phyloP scores from a whole-genome alignment of 176 grass and related monocot genomes.

The Zoysia pacifica region DNA sequence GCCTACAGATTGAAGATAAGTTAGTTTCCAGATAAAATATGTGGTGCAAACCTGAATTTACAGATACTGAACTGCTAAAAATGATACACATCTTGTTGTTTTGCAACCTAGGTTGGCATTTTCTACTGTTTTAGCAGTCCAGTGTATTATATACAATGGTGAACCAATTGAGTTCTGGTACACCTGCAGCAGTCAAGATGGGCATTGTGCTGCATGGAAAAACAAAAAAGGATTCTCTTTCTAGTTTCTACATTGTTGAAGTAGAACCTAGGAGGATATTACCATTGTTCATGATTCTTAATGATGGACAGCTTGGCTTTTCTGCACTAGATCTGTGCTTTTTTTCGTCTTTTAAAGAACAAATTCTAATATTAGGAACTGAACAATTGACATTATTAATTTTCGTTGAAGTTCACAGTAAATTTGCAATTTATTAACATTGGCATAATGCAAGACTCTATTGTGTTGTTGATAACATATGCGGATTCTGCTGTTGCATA shows the following conservation, averaged over 20 bases:
- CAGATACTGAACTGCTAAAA: background rate
- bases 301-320: no score
- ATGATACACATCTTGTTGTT: background rate
- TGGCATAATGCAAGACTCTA: background rate
- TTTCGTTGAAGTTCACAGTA: background rate
- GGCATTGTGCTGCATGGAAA: no score
- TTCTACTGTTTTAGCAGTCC: no score
- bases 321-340: background rate
- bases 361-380: background rate
- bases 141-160: no score
- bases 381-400: background rate
- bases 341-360: background rate
- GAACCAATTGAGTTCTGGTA: no score
- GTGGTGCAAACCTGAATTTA: no score
- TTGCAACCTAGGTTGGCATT: no score
- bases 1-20: background rate
- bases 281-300: no score
- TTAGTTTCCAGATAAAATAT: background rate
- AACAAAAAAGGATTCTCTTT: no score
- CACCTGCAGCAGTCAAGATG: no score
- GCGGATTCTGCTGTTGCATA: slow-evolving; percentile 41
- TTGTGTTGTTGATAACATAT: slow-evolving; percentile 1
- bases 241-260: no score
- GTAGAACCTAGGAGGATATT: no score
- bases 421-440: background rate